Evolutionary conservation across 2,329 filamentous ascomycete genomes (phyloP), one percentile per base, ranked within the genome.

Genomic region (Fusarium pseudograminearum): DNA sequence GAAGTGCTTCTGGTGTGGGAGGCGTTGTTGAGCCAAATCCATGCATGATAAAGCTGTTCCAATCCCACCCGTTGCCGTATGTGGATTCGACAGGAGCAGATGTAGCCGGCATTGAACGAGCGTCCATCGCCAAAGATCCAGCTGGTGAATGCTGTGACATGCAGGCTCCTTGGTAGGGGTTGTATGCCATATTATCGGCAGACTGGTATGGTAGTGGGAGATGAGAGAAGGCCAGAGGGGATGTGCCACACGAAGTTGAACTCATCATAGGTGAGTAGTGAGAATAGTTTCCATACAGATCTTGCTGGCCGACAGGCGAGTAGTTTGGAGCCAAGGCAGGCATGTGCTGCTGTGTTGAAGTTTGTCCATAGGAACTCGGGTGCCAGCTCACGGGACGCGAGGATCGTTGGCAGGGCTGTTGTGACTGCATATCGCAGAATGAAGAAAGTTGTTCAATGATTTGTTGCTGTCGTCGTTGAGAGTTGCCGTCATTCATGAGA

Each of bases 371-470:
- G 12, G 90, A 87, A 24, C 87, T 86, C 4, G 91, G 90, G 77
- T 94, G 92, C 92, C 92, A 94, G 82, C 91, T 93, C 46, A 92
- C 82, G 8, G 91, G 91, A 42, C 91, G 86, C 54, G 80, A 80
- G 40, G 83, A 78, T 74, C 80, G 78, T 36, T 67, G 59, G 33
- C 34, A 36, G 44, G 70, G 34, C 60, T 72, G 65, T 31, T 67
- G 63, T 38, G 47, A 65, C 36, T 72, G 72, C 2, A 69, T 55
- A 20, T 76, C 65, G 54, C 76, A 74, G 46, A 70, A 73, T 41
- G 72, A 50, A 40, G 73, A 67, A 28, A 82, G 75, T 61, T 85
- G 81, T 61, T 87, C 81, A 45, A 84, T 73, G 33, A 80, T 79
- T 63, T 85, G 84, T 51, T 84, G 84, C 63, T 80, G 83, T 67